Evolutionary conservation across 2,329 filamentous ascomycete species (phyloP).

Genomic region (Fusarium sacchari): DNA sequence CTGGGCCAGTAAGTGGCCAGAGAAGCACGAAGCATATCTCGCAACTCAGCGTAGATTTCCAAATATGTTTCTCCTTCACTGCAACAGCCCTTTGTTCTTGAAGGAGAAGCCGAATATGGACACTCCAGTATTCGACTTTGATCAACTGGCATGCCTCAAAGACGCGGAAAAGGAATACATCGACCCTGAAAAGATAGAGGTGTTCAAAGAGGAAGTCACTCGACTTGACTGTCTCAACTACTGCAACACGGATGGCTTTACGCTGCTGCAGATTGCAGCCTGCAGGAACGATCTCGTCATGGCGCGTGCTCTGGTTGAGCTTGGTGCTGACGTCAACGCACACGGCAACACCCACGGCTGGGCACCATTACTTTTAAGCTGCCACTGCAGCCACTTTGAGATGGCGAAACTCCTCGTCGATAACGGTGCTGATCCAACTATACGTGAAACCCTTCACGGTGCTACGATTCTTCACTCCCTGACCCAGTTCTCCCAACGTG

Average conservation of each 20-base stretch:
- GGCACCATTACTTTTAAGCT: neutral
- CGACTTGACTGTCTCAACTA: neutral
- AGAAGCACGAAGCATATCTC: neutral
- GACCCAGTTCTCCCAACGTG: neutral
- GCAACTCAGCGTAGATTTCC: neutral
- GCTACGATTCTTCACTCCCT: neutral
- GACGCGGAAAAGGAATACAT: neutral
- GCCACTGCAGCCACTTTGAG: neutral
- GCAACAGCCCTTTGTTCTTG: neutral
- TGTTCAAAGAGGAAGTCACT: neutral
- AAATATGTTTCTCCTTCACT: neutral
- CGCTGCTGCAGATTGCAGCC: neutral
- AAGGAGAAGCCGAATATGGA: neutral
- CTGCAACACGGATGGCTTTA: neutral
- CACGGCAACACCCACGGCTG: neutral
- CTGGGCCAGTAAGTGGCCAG: neutral
- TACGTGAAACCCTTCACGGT: neutral
- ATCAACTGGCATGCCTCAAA: neutral
- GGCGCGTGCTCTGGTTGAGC: neutral
- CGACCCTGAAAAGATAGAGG: fast-evolving
- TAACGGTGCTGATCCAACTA: neutral
- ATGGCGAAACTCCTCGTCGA: neutral
- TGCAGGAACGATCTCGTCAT: neutral
- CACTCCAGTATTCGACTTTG: neutral
- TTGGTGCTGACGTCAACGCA: neutral